phyloP scores from a whole-genome alignment of 2,329 filamentous ascomycete genomes.

The Daldinia eschscholtzii region DNA sequence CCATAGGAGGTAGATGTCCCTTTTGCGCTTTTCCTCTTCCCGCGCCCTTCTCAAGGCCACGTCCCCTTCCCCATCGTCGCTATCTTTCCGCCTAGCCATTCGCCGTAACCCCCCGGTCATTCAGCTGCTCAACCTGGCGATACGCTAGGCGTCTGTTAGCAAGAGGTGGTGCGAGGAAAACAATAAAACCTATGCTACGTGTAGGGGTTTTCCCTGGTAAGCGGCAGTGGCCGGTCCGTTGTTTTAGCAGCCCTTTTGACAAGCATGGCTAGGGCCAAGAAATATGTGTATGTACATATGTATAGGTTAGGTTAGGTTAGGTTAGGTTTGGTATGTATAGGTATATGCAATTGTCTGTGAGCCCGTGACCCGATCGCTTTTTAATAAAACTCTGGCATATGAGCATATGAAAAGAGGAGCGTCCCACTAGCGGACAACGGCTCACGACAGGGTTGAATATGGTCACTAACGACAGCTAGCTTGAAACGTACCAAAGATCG shows the following conservation, averaged over 20 bases:
- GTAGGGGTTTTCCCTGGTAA: slow-evolving; percentile 36
- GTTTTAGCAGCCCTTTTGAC: slow-evolving; percentile 39
- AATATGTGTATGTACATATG: slow-evolving; percentile 5
- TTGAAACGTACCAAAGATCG: slow-evolving; percentile 53
- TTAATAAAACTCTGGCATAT: slow-evolving; percentile 48
- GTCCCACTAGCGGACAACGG: slow-evolving; percentile 47
- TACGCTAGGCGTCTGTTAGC: slow-evolving; percentile 25
- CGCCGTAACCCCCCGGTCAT: slow-evolving; percentile 18
- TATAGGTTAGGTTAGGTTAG: background rate
- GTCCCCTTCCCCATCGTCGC: slow-evolving; percentile 15
- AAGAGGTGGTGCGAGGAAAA: slow-evolving; percentile 31
- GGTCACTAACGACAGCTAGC: slow-evolving; percentile 44
- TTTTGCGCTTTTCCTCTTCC: slow-evolving; percentile 4
- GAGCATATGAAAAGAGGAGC: slow-evolving; percentile 45
- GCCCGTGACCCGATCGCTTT: slow-evolving; percentile 44
- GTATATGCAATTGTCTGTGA: slow-evolving; percentile 37
- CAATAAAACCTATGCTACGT: slow-evolving; percentile 39
- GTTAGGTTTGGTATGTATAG: slow-evolving; percentile 15
- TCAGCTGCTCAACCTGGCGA: slow-evolving; percentile 36
- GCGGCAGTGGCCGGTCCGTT: slow-evolving; percentile 44
- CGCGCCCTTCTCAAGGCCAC: slow-evolving; percentile 22
- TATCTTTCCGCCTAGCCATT: slow-evolving; percentile 25
- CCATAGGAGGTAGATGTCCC: background rate
- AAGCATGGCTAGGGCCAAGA: slow-evolving; percentile 43
- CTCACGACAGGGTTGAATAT: slow-evolving; percentile 43